Evolutionary conservation across 805 yeast genomes (phyloP).

Genomic region (Zygosaccharomyces siamensis): DNA sequence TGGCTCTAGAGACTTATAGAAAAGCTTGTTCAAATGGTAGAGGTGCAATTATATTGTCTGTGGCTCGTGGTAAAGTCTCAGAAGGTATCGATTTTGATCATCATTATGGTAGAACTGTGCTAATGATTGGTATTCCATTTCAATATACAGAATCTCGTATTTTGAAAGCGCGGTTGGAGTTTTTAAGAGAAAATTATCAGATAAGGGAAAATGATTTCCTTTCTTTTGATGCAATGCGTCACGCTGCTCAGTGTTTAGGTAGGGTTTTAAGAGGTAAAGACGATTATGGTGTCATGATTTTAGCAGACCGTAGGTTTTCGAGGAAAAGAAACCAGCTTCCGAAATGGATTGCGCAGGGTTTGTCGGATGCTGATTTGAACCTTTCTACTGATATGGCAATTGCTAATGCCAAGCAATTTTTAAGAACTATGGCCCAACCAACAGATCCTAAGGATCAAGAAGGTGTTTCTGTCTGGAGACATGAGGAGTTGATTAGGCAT

Average conservation of each 20-base stretch:
- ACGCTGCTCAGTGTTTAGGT: slow-evolving; percentile 98
- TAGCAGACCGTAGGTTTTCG: slow-evolving; percentile 90
- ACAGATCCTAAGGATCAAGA: slow-evolving; percentile 83
- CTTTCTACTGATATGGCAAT: slow-evolving; percentile 96
- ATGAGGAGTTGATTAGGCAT: slow-evolving; percentile 55
- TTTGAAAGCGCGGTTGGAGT: slow-evolving; percentile 89
- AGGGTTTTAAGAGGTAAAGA: slow-evolving; percentile 96
- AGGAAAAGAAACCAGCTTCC: slow-evolving; percentile 85
- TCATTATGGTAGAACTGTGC: slow-evolving; percentile 94
- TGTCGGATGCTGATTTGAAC: slow-evolving; percentile 85
- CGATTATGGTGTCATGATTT: slow-evolving; percentile 97
- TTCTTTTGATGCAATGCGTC: slow-evolving; percentile 99
- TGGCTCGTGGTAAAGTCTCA: slow-evolving; percentile 97
- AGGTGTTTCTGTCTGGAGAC: slow-evolving; percentile 90
- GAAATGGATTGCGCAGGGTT: slow-evolving; percentile 93
- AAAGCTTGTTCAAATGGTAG: slow-evolving; percentile 96
- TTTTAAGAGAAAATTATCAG: slow-evolving; percentile 85
- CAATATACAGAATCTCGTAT: slow-evolving; percentile 98
- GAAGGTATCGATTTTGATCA: slow-evolving; percentile 99
- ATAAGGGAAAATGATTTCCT: slow-evolving; percentile 90
- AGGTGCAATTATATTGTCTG: slow-evolving; percentile 93
- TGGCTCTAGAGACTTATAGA: slow-evolving; percentile 92
- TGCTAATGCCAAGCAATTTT: slow-evolving; percentile 87
- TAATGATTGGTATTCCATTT: slow-evolving; percentile 98
- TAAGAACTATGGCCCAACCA: slow-evolving; percentile 93